A percentile compares a stretch with the other conserved stretches of the same genome.
These are phyloP conservation scores for Ascocoryne sarcoides DNA, from an alignment of 2,329 filamentous ascomycete species.

Conservation along the genomic window DNA sequence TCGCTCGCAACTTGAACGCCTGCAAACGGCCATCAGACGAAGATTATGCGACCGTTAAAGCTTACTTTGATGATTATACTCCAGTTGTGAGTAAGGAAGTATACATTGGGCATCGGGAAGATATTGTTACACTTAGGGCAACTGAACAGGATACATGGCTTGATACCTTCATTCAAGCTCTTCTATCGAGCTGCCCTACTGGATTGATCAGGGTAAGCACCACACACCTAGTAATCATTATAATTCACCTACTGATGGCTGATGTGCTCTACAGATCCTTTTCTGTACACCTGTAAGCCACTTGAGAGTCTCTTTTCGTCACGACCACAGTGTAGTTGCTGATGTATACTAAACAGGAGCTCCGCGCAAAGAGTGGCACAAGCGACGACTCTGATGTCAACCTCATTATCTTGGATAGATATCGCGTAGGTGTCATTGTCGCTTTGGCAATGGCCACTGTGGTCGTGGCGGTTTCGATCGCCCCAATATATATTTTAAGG, in stretches of 20 bases:
- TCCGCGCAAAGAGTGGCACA: constrained; percentile 4
- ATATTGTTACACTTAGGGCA: constrained; percentile 31
- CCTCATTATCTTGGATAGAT: constrained; percentile 7
- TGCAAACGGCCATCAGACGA: constrained; percentile 23
- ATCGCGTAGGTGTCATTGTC: constrained; percentile 7
- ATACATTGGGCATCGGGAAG: constrained; percentile 31
- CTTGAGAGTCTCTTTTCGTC: too few species aligned
- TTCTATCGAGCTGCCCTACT: constrained; percentile 13
- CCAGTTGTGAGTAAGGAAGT: constrained; percentile 15
- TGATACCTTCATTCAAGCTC: constrained; percentile 28
- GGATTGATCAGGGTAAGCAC: constrained; percentile 7
- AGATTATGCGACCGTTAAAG: constrained; percentile 26
- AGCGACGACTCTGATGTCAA: constrained; percentile 1
- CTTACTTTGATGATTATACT: constrained; percentile 21
- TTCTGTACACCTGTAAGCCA: too few species aligned
- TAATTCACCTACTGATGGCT: neutral
- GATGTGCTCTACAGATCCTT: too few species aligned
- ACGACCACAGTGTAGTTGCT: neutral
- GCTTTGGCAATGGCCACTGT: constrained; percentile 4
- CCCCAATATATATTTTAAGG: constrained; percentile 14
- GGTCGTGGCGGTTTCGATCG: constrained; percentile 11
- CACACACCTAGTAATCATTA: neutral
- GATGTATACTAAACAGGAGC: too few species aligned
- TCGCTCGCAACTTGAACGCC: constrained; percentile 19
- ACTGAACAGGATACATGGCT: constrained; percentile 33